phyloP scores from a whole-genome alignment of 768 basidiomycete genomes.

The Xanthoconium stramineum region DNA sequence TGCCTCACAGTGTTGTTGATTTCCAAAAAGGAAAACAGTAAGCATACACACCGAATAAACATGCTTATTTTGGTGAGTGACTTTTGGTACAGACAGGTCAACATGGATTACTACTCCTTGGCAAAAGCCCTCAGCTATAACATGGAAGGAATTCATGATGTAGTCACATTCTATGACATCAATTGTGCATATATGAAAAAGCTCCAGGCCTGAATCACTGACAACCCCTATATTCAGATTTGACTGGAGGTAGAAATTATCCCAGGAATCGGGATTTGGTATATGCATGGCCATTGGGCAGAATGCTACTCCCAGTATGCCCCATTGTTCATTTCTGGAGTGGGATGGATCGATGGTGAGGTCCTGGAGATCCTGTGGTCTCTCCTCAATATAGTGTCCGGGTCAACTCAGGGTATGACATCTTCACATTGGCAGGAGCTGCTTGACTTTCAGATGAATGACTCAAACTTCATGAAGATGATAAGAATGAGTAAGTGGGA shows the following conservation, averaged over 20 bases:
- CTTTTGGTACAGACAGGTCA: background rate
- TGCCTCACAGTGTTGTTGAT: background rate
- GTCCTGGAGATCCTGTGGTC: slow-evolving; percentile 9
- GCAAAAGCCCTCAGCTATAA: background rate
- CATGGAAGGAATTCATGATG: background rate
- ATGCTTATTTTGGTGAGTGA: no score
- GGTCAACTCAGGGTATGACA: background rate
- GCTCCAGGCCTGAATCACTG: background rate
- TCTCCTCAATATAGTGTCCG: background rate
- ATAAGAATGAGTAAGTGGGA: background rate
- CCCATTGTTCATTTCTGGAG: background rate
- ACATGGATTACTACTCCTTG: slow-evolving; percentile 10
- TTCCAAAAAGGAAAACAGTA: background rate
- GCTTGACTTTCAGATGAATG: slow-evolving; percentile 7
- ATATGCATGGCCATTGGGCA: slow-evolving; percentile 24
- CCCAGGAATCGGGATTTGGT: slow-evolving; percentile 22
- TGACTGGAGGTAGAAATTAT: background rate
- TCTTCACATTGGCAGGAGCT: background rate
- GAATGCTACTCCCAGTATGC: slow-evolving; percentile 18
- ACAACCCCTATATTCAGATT: background rate
- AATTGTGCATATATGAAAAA: slow-evolving; percentile 12
- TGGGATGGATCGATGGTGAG: slow-evolving; percentile 1
- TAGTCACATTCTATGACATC: background rate
- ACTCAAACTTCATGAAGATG: slow-evolving; percentile 9
- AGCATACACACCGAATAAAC: no score